Conservation (phyloP, 352 stramenopile genomes). For the Phytophthora pisi region DNA sequence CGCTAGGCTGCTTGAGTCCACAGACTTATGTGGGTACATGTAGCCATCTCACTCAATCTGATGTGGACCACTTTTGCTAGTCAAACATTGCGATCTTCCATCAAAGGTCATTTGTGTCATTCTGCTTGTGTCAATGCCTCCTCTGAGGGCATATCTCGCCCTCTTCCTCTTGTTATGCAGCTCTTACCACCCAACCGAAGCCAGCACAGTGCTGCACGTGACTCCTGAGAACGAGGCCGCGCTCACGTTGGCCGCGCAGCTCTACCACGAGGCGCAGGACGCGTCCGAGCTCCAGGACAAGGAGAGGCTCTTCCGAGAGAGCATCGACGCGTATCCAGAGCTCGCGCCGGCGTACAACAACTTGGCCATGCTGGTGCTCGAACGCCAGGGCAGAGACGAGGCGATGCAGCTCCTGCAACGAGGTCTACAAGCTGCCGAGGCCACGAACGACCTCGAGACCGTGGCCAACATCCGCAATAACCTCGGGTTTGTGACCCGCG, state of each 20-base stretch:
- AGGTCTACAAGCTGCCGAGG: constrained; percentile 40
- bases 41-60: not conserved
- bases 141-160: constrained; percentile 6
- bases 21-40: no score
- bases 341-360: constrained; percentile 81
- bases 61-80: constrained; percentile 29
- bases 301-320: constrained; percentile 46
- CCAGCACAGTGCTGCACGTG: constrained; percentile 12
- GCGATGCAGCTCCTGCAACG: constrained; percentile 48
- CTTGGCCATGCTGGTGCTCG: constrained; percentile 64
- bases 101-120: constrained; percentile 26
- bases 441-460: constrained; percentile 43
- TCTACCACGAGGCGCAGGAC: constrained; percentile 36
- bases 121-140: constrained; percentile 12
- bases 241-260: constrained; percentile 26
- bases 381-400: constrained; percentile 25
- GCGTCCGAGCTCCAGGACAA: constrained; percentile 15
- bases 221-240: constrained; percentile 36
- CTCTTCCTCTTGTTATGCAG: constrained; percentile 18
- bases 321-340: constrained; percentile 54
- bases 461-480: constrained; percentile 73
- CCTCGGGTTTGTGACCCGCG: constrained; percentile 62
- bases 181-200: not conserved
- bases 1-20: no score
- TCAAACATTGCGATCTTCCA: constrained; percentile 35